Evolutionary conservation across 208 protist genomes (phyloP).

Genomic region (Leishmania tarentolae): DNA sequence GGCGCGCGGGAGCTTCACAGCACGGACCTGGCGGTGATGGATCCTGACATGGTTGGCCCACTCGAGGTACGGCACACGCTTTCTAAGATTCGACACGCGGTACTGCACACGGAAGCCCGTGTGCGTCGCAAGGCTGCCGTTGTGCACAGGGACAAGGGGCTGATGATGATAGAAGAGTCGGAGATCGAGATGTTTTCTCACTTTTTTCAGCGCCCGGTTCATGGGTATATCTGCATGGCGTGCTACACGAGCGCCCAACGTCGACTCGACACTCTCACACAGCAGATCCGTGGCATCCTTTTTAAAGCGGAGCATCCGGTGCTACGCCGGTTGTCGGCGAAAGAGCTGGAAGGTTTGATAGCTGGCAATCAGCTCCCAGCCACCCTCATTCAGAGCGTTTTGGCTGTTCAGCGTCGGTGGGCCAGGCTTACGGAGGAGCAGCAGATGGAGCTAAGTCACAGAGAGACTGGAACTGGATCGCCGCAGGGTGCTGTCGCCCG

Average conservation of each 20-base stretch:
- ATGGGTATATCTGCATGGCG: conserved; percentile 78
- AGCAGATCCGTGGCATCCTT: conserved; percentile 66
- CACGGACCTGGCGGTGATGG: conserved; percentile 32
- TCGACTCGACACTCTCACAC: conserved; percentile 67
- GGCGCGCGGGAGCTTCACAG: background rate
- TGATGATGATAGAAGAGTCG: conserved; percentile 82
- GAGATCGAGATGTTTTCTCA: conserved; percentile 83
- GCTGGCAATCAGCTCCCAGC: conserved; percentile 23
- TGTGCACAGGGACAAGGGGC: conserved; percentile 70
- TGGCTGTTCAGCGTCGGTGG: conserved; percentile 25
- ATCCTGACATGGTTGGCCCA: conserved; percentile 43
- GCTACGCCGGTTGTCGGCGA: conserved; percentile 38
- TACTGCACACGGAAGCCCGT: conserved; percentile 62
- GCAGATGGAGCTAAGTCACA: background rate
- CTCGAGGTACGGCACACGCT: conserved; percentile 59
- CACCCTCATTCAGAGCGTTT: conserved; percentile 30
- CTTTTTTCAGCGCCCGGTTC: conserved; percentile 81
- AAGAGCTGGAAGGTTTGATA: conserved; percentile 31
- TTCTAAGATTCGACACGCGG: conserved; percentile 67
- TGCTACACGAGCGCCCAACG: conserved; percentile 69
- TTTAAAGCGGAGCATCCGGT: conserved; percentile 67
- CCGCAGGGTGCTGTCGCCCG: background rate
- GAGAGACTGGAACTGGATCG: background rate
- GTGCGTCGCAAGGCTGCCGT: conserved; percentile 38
- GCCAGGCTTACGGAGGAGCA: conserved; percentile 16